These are phyloP conservation scores for Rheum nobile DNA, from an alignment of 148 eudicot species.

Conservation along the genomic window DNA sequence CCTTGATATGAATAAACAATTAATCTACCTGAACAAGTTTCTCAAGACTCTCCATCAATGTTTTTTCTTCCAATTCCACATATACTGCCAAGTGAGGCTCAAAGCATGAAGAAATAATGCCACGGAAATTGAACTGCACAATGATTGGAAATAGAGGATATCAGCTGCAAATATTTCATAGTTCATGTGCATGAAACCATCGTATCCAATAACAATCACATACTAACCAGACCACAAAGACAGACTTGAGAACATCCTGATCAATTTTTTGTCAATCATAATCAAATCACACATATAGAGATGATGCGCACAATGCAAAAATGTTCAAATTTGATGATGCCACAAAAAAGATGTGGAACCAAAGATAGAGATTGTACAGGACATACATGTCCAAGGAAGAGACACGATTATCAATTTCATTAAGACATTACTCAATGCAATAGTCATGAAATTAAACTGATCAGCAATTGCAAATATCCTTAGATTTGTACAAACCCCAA, in stretches of 20 bases:
- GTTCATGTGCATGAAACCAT: background rate
- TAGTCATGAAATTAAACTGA: background rate
- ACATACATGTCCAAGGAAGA: background rate
- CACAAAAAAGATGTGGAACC: background rate
- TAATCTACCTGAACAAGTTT: slow-evolving; percentile 85
- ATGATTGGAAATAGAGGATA: background rate
- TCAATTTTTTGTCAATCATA: background rate
- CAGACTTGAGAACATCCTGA: background rate
- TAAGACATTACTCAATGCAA: background rate
- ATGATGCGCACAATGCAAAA: background rate
- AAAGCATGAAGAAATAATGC: slow-evolving; percentile 94
- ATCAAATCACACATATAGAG: background rate
- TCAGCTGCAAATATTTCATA: slow-evolving; percentile 2
- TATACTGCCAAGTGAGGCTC: slow-evolving; percentile 88
- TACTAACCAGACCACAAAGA: background rate
- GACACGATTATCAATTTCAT: background rate
- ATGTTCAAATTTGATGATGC: background rate
- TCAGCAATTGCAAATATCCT: background rate
- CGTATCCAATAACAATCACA: background rate
- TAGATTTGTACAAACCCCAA: background rate
- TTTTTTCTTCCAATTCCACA: slow-evolving; percentile 93
- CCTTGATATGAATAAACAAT: background rate
- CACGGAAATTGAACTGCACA: slow-evolving; percentile 88
- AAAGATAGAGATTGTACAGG: background rate
- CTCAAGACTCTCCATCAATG: slow-evolving; percentile 89